Evolutionary conservation across 441 rosid genomes (phyloP).

Genomic region (Lagerstroemia fauriei): DNA sequence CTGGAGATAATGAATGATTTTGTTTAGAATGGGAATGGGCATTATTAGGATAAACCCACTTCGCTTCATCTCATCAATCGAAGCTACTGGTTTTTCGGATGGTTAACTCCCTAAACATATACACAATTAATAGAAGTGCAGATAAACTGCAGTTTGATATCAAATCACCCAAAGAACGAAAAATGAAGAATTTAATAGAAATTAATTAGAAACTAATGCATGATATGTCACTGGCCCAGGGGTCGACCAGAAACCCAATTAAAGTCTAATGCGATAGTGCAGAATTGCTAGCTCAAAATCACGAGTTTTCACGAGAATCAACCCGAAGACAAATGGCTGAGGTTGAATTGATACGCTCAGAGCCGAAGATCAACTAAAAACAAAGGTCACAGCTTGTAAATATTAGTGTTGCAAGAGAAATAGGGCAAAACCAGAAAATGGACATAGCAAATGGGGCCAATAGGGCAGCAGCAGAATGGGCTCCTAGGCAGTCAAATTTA

Average conservation of each 20-base stretch:
- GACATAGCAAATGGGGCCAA: background rate
- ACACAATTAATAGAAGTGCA: background rate
- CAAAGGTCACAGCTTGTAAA: background rate
- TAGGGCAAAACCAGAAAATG: background rate
- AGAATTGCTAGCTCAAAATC: background rate
- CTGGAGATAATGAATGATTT: background rate
- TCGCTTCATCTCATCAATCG: background rate
- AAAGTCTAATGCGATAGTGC: background rate
- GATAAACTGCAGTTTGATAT: background rate
- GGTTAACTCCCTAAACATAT: background rate
- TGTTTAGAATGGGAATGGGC: background rate
- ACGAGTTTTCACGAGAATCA: background rate
- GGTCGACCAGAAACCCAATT: background rate
- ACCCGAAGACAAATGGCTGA: background rate
- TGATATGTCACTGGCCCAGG: background rate
- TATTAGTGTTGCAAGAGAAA: background rate
- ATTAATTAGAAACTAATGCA: background rate
- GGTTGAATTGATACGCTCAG: background rate
- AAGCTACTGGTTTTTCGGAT: background rate
- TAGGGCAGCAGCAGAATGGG: background rate
- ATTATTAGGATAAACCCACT: background rate
- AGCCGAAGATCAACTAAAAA: background rate
- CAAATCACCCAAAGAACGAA: background rate
- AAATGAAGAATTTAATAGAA: background rate
- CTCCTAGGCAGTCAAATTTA: background rate